phyloP scores from a whole-genome alignment of 208 protist genomes.

The Naegleria gruberi region DNA sequence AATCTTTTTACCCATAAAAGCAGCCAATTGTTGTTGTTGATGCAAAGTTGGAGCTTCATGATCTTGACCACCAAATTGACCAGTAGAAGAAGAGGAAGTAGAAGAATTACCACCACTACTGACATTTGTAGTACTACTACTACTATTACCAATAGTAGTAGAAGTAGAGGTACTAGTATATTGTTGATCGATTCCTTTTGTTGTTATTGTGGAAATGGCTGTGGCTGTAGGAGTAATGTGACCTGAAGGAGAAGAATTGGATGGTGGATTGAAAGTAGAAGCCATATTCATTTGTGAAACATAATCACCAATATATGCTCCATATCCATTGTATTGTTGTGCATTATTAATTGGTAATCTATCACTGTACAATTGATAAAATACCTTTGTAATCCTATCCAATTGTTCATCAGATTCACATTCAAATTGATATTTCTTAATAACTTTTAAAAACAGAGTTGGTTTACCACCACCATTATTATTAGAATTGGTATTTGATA shows the following conservation, averaged over 20 bases:
- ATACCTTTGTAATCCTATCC: background rate
- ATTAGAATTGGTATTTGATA: too few relatives aligned
- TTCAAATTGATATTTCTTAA: slow-evolving; percentile 15
- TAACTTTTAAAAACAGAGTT: background rate
- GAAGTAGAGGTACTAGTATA: background rate
- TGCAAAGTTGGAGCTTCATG: background rate
- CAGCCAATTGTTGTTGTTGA: background rate
- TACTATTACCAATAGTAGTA: background rate
- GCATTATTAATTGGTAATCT: background rate
- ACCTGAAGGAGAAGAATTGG: too few relatives aligned
- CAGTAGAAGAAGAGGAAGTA: background rate
- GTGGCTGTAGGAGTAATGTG: background rate
- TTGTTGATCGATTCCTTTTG: background rate
- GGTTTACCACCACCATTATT: background rate
- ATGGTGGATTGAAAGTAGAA: too few relatives aligned
- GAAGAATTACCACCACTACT: background rate
- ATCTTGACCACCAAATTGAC: background rate
- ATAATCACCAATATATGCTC: background rate
- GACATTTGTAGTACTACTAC: background rate
- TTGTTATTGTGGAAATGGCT: background rate
- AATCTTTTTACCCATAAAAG: background rate
- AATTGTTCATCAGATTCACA: background rate
- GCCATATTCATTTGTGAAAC: background rate
- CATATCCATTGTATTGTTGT: background rate
- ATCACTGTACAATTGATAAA: background rate